phyloP scores from a whole-genome alignment of 2,329 filamentous ascomycete species.

The Aspergillus brasiliensis region DNA sequence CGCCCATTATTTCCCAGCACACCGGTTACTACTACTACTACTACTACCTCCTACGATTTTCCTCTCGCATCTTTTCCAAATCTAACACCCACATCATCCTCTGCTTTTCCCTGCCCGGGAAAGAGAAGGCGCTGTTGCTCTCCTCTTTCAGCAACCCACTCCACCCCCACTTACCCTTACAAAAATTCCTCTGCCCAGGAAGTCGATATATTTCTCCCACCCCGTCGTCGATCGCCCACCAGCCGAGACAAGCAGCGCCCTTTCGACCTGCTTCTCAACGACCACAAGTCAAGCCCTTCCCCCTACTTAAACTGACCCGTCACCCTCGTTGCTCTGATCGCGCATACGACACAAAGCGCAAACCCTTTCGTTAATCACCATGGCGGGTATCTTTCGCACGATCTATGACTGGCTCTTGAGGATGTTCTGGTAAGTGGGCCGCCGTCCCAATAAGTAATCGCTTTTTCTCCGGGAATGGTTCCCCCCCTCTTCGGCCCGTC shows the following conservation, averaged over 20 bases:
- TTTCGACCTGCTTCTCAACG: conserved; percentile 8
- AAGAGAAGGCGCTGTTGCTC: conserved; percentile 12
- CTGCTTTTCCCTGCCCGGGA: conserved; percentile 13
- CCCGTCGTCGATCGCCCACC: conserved; percentile 11
- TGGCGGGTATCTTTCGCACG: conserved; percentile 89
- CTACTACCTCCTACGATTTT: conserved; percentile 13
- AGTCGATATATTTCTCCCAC: conserved; percentile 21
- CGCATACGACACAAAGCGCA: neutral
- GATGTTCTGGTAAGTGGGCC: conserved; percentile 82
- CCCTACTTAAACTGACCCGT: neutral
- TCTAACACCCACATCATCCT: conserved; percentile 16
- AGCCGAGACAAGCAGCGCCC: conserved; percentile 13
- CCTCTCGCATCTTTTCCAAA: conserved; percentile 15
- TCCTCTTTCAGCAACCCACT: conserved; percentile 18
- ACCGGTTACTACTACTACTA: too few relatives aligned
- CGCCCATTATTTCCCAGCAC: neutral
- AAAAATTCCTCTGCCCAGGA: conserved; percentile 19
- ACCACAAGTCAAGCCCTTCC: neutral
- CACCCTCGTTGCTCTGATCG: conserved; percentile 10
- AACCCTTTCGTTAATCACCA: conserved; percentile 46
- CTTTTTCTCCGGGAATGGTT: conserved; percentile 28
- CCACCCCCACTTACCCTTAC: conserved; percentile 25
- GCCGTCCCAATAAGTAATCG: conserved; percentile 23
- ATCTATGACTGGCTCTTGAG: conserved; percentile 98
- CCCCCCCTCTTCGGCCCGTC: conserved; percentile 33